phyloP scores from a whole-genome alignment of 2,329 filamentous ascomycete genomes.

The Fusarium praegraminearum region DNA sequence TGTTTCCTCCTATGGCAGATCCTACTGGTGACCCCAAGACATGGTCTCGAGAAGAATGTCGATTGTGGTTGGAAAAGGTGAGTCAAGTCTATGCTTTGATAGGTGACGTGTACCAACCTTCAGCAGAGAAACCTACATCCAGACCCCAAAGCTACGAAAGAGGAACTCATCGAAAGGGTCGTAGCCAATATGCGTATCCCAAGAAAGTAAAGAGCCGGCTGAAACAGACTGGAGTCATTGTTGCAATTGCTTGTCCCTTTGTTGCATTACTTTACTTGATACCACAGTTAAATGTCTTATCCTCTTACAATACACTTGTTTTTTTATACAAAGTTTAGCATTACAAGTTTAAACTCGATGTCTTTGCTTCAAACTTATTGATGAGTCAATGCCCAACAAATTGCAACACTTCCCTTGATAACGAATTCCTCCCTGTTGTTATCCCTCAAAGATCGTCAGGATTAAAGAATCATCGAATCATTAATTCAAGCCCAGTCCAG shows the following conservation, averaged over 20 bases:
- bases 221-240: not conserved
- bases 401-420: not conserved
- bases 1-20: slow-evolving; percentile 81
- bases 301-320: not conserved
- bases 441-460: slow-evolving; percentile 3
- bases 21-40: slow-evolving; percentile 77
- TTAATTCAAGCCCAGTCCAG: slow-evolving; percentile 24
- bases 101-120: not conserved
- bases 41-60: slow-evolving; percentile 86
- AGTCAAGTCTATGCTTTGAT: slow-evolving; percentile 17
- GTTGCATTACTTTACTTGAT: slow-evolving; percentile 14
- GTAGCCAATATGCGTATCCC: slow-evolving; percentile 61
- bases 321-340: not conserved
- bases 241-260: slow-evolving; percentile 2
- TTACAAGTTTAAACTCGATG: not conserved
- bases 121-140: slow-evolving; percentile 61
- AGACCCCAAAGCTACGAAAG: slow-evolving; percentile 56
- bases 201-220: slow-evolving; percentile 40
- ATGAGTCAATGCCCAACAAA: not conserved
- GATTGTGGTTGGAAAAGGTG: slow-evolving; percentile 84
- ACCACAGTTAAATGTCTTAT: slow-evolving; percentile 12
- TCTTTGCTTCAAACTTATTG: not conserved
- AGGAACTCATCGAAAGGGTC: slow-evolving; percentile 62
- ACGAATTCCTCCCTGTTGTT: not conserved
- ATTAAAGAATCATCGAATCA: slow-evolving; percentile 25